Evolutionary conservation across 2,329 filamentous ascomycete species (phyloP).

Genomic region (Arthrobotrys megalospora): DNA sequence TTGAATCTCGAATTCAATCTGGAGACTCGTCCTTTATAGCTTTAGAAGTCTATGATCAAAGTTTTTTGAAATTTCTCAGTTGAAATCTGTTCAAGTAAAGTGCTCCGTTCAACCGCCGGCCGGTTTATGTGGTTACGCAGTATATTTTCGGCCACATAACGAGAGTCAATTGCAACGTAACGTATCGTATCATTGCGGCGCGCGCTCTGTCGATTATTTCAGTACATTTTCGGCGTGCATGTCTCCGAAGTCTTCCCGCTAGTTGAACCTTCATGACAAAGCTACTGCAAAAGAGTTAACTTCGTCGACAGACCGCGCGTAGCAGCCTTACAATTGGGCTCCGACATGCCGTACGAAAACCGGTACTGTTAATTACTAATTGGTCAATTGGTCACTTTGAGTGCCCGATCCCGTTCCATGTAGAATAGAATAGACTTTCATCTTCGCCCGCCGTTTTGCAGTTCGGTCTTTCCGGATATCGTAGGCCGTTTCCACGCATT

Average conservation of each 20-base stretch:
- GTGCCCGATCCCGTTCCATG: not conserved
- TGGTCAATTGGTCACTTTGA: not conserved
- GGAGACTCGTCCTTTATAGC: no score
- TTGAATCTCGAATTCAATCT: not conserved
- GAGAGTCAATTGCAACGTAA: not conserved
- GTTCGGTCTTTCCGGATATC: not conserved
- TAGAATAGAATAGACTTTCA: not conserved
- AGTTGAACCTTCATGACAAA: not conserved
- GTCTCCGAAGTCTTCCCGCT: constrained; percentile 12
- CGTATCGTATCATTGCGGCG: not conserved
- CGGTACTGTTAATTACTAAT: not conserved
- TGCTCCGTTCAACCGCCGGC: not conserved
- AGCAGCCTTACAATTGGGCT: not conserved
- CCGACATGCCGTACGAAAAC: constrained; percentile 28
- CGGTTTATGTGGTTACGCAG: not conserved
- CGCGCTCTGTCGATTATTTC: not conserved
- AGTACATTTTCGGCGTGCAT: constrained; percentile 4
- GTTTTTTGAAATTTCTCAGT: not conserved
- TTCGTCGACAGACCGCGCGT: not conserved
- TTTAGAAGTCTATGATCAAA: not conserved
- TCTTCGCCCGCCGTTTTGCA: not conserved
- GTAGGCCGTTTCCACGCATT: not conserved
- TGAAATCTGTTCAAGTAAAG: not conserved
- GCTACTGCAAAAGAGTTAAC: not conserved
- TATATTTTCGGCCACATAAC: constrained; percentile 6